Conservation (phyloP, 352 stramenopile species). For the Globisporangium iwayamae region DNA sequence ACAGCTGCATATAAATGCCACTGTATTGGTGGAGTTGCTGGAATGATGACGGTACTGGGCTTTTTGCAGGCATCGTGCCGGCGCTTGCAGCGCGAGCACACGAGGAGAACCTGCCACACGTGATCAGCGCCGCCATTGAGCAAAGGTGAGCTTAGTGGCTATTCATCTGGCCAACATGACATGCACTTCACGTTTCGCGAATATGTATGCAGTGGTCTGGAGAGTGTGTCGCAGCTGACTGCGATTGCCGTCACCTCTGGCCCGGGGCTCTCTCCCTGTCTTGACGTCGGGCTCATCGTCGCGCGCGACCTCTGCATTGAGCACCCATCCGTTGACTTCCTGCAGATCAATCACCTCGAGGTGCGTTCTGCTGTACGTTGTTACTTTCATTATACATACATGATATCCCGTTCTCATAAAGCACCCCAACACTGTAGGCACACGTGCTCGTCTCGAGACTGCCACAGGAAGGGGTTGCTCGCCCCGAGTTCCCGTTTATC, state of each 20-base stretch:
- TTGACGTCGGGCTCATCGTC: conserved; percentile 91
- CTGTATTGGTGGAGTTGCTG: not conserved
- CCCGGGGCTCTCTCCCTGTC: conserved; percentile 96
- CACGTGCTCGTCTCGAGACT: conserved; percentile 95
- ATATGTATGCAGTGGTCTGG: conserved; percentile 46
- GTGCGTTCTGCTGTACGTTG: conserved; percentile 15
- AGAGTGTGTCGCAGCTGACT: conserved; percentile 82
- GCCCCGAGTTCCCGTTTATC: conserved; percentile 94
- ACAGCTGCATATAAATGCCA: no score
- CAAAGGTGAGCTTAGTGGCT: conserved; percentile 54
- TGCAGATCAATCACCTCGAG: conserved; percentile 98
- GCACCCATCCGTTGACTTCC: conserved; percentile 89
- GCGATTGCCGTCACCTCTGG: conserved; percentile 96
- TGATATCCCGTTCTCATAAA: not conserved
- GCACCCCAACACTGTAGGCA: conserved; percentile 37
- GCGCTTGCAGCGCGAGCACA: conserved; percentile 93
- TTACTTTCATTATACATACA: not conserved
- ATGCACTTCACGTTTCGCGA: not conserved
- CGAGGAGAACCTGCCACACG: conserved; percentile 92
- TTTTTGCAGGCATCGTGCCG: conserved; percentile 92
- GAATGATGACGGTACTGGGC: not conserved
- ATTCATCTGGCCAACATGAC: not conserved
- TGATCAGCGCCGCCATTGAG: conserved; percentile 88
- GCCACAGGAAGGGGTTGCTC: conserved; percentile 38
- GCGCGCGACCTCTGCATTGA: conserved; percentile 81